Base-by-base conservation (phyloP, 306 rosid genomes). In the Sphenostylis stenocarpa region DNA sequence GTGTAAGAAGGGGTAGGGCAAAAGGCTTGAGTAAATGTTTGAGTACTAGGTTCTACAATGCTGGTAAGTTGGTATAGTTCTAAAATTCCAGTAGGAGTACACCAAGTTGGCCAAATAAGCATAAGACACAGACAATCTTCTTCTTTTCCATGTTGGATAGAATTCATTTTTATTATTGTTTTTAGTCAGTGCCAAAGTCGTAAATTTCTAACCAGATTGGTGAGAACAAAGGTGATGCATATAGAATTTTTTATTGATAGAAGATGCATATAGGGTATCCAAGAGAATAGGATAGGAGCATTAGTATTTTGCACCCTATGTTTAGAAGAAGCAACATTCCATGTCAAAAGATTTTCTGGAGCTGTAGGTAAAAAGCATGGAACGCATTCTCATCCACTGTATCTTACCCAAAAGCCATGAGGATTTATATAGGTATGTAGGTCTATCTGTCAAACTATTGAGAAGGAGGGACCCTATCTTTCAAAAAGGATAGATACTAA, bases 331-430 rank as follows among this genome's bases (percentile, higher is more conserved):
- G n/a, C 38, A 68, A 7, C 73, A 74, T 39, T 26, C 47, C 33
- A 8, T 21, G 31, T 31, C 70, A 78, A 58, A 69, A 23, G 34
- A 67, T 21, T 67, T 78, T 34, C 56, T 41, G 23, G 3, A 41
- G 53, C 7, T 29, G 70, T 31, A 73, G 77, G 47, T 71, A 38
- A 66, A 77, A 60, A 75, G 75, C 60, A 21, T 13, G 14, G 3
- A 66, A 21, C 52, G 14, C 17, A 66, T 21, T 66, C 19, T 11
- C 20, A 39, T 21, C 71, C 38, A 70, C 55, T n/a, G 62, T 56
- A 51, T 31, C 49, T 34, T 61, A 73, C 72, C 61, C 28, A 81
- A 81, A 61, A 77, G 75, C 53, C 78, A 23, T 31, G 70, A 21
- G 65, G 45, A 55, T 57, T 65, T 56, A 51, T 19, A 51, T 66